Percentiles rank a stretch among this genome's conserved stretches.
Evolutionary conservation across 306 rosid genomes (phyloP).

Genomic region (Vigna radiata): DNA sequence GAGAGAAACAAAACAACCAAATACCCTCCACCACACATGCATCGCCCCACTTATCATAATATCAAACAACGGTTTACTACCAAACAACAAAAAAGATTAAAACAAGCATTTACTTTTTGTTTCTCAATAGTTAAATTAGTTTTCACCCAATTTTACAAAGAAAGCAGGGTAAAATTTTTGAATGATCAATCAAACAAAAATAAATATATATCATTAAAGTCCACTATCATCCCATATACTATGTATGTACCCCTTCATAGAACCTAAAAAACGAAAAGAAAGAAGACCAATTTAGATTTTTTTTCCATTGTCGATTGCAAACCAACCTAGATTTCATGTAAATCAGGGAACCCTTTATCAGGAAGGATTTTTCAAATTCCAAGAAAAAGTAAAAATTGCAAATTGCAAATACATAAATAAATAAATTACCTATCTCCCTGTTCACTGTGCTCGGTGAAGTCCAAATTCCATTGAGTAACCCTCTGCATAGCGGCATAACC

Average conservation of each 20-base stretch:
- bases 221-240: not conserved
- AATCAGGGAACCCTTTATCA: not conserved
- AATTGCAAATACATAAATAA: not conserved
- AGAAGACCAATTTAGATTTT: slow-evolving; percentile 12
- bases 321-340: not conserved
- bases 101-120: not conserved
- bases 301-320: not conserved
- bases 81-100: not conserved
- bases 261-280: slow-evolving; percentile 3
- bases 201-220: not conserved
- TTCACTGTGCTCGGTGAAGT: slow-evolving; percentile 90
- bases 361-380: not conserved
- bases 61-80: slow-evolving; percentile 8
- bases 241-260: not conserved
- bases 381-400: not conserved
- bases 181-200: not conserved
- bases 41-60: slow-evolving; percentile 12
- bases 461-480: slow-evolving; percentile 97
- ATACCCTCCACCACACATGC: slow-evolving; percentile 37
- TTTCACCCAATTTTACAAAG: not conserved
- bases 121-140: not conserved
- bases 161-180: not conserved
- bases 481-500: slow-evolving; percentile 99
- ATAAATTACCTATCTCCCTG: slow-evolving; percentile 85
- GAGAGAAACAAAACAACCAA: slow-evolving; percentile 19